Base-by-base conservation (phyloP, 192 early-diverging fungal species). In the Coemansia guatemalensis region DNA sequence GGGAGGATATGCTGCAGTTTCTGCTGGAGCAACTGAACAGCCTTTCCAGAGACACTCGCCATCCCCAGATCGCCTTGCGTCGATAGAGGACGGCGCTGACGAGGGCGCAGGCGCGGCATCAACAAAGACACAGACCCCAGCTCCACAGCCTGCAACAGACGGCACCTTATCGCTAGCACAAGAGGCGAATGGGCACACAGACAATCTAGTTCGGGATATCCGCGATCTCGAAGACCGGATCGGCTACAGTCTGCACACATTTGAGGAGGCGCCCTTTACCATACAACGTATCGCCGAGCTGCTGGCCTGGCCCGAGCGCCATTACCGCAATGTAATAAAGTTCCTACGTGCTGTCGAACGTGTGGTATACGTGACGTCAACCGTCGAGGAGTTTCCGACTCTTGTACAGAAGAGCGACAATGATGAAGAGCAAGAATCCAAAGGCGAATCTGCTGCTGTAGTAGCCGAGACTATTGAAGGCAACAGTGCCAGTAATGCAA, bases 231-330 rank as follows among this genome's bases (percentile, higher is more conserved):
- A 79, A 26, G 71, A 70, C 23, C 71, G 76, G 1, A 70, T 79
- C 32, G 56, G 55, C 14, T 73, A 79, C 61, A 67, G 64, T 23
- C 53, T 79, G 57, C 76, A 66, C 29, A 67, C 76, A 14, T 79
- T 79, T 44, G 76, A 73, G 41, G 76, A 79, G 7, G 71, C 79
- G 14, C 79, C 79, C 6, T 82, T 82, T 48, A 82, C 79, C 1
- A 76, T 82, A 20, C 79, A 82, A 55, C 69, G 79, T 18, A 73
- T 82, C 4, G 67, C 67, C 39, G 79, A 82, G 57, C 67, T 82
- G 48, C 41, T 76, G 32, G 60, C 57, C 23, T 69, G 67, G 67
- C 71, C 79, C 14, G 69, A 75, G 52, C 70, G 67, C 20, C 74
- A 82, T 35, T 82, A 82, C 64, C 64, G 64, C 48, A 70, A 44